A percentile compares a stretch with the other conserved stretches of the same genome.
phyloP scores from a whole-genome alignment of 306 rosid genomes.

The Adenanthera pavonina region DNA sequence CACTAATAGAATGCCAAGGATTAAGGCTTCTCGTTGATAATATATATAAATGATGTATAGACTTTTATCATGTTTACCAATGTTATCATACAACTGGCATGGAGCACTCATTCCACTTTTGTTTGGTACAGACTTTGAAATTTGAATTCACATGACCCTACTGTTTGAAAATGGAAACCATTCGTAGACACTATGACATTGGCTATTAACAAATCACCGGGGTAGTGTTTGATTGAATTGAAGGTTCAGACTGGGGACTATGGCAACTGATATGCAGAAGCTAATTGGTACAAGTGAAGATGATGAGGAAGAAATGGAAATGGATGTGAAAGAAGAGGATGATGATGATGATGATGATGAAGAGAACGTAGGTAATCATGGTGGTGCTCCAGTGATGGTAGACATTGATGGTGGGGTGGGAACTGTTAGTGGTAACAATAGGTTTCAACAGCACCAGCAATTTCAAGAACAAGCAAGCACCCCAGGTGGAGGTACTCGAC shows the following conservation, averaged over 20 bases:
- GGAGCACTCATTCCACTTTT: slow-evolving; percentile 32
- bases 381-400: slow-evolving; percentile 50
- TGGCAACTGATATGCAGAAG: slow-evolving; percentile 83
- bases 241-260: slow-evolving; percentile 46
- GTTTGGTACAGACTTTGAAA: slow-evolving; percentile 37
- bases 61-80: background rate
- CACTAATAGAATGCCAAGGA: background rate
- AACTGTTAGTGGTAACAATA: slow-evolving; percentile 56
- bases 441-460: slow-evolving; percentile 67
- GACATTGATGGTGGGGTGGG: slow-evolving; percentile 74
- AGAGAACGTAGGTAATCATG: slow-evolving; percentile 59
- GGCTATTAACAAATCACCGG: slow-evolving; percentile 30
- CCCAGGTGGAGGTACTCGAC: slow-evolving; percentile 78
- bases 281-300: slow-evolving; percentile 87
- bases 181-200: slow-evolving; percentile 35
- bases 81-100: background rate
- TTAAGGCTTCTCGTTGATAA: background rate
- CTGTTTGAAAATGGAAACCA: slow-evolving; percentile 26
- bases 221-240: slow-evolving; percentile 34
- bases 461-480: slow-evolving; percentile 75
- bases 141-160: slow-evolving; percentile 26
- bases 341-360: slow-evolving; percentile 54
- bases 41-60: background rate
- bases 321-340: slow-evolving; percentile 91
- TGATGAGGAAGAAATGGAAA: slow-evolving; percentile 88